These are phyloP conservation scores for Volvariella volvacea DNA, from an alignment of 1,284 basidiomycete genomes.

Conservation along the genomic window DNA sequence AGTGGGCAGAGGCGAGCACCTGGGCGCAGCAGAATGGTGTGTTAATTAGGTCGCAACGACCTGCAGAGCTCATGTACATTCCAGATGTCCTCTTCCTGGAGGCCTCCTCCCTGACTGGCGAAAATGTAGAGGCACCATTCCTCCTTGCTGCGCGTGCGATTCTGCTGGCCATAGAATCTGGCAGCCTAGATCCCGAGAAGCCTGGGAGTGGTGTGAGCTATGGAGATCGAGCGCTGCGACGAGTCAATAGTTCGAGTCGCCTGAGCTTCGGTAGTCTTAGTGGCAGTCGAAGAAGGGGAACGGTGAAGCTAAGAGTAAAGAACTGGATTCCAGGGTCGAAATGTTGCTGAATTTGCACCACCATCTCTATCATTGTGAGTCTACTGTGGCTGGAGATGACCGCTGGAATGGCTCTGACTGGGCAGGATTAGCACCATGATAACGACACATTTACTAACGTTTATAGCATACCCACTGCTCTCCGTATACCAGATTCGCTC, in stretches of 20 bases:
- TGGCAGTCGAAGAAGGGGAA: conserved; percentile 44
- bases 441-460: no score
- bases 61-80: neutral
- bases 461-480: no score
- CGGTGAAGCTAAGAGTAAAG: conserved; percentile 53
- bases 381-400: no score
- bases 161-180: conserved; percentile 89
- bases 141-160: conserved; percentile 87
- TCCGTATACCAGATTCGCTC: no score
- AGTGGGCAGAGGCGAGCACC: conserved; percentile 87
- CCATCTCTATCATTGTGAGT: neutral
- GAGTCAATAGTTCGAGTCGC: conserved; percentile 80
- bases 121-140: conserved; percentile 93
- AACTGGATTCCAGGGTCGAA: conserved; percentile 49
- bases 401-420: no score
- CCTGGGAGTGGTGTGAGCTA: conserved; percentile 93
- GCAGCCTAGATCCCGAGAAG: conserved; percentile 87
- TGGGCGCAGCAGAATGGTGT: conserved; percentile 94
- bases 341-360: conserved; percentile 38
- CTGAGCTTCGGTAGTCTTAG: conserved; percentile 76
- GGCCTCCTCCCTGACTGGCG: conserved; percentile 86
- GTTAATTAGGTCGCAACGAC: conserved; percentile 10
- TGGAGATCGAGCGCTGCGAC: conserved; percentile 85
- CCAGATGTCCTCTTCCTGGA: conserved; percentile 90
- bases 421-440: no score